Evolutionary conservation across 371 early-diverging fungal genomes (phyloP).

Genomic region (Mucor sp.): DNA sequence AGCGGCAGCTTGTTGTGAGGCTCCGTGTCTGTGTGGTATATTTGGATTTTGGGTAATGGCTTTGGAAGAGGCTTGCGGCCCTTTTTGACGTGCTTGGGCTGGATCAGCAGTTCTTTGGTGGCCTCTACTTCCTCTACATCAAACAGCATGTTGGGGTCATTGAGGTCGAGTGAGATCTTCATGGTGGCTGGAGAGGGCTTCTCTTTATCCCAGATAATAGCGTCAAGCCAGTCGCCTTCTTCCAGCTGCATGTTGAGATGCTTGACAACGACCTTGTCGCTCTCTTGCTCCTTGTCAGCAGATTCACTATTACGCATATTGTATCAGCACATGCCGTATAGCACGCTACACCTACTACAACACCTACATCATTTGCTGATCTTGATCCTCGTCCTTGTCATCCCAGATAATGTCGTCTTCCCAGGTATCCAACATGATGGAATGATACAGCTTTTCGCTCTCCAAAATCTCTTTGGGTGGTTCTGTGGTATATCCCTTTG

Average conservation of each 20-base stretch:
- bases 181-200: constrained; percentile 56
- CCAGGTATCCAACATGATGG: constrained; percentile 80
- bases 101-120: constrained; percentile 43
- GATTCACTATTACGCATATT: neutral
- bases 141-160: constrained; percentile 77
- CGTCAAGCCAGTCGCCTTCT: constrained; percentile 66
- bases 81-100: constrained; percentile 47
- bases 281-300: neutral
- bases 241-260: constrained; percentile 61
- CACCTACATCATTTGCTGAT: neutral
- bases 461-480: constrained; percentile 11
- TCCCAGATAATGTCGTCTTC: constrained; percentile 87
- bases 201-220: constrained; percentile 80
- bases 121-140: constrained; percentile 63
- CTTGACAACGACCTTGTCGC: constrained; percentile 17
- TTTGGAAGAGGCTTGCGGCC: constrained; percentile 45
- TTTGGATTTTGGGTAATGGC: constrained; percentile 47
- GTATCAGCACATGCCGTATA: neutral
- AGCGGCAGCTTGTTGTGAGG: constrained; percentile 58
- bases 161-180: constrained; percentile 72
- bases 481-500: neutral
- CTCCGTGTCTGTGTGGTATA: constrained; percentile 51
- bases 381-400: constrained; percentile 33
- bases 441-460: constrained; percentile 48
- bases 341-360: neutral